Percentiles rank a stretch among this genome's conserved stretches.
These are phyloP conservation scores for Colletotrichum sp. DNA, from an alignment of 2,329 filamentous ascomycete genomes.

Conservation along the genomic window DNA sequence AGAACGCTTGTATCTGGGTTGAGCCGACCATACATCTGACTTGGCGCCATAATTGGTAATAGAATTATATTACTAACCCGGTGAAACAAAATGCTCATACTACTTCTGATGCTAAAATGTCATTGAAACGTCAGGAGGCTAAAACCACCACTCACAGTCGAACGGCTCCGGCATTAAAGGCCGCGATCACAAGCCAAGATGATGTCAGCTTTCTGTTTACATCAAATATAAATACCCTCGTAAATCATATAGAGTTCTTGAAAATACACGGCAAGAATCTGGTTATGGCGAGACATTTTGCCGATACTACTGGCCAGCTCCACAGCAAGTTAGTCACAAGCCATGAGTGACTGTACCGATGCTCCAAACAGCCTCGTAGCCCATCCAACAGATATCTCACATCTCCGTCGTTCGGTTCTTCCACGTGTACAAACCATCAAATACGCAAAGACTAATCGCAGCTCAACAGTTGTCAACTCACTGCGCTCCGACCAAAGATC, in stretches of 20 bases:
- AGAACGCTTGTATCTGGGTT: neutral
- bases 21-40: neutral
- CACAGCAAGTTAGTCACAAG: neutral
- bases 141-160: neutral
- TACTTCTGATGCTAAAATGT: neutral
- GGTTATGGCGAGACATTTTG: too few relatives aligned
- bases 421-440: neutral
- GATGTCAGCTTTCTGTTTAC: neutral
- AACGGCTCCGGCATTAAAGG: neutral
- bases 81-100: neutral
- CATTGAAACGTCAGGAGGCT: neutral
- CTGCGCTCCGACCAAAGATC: neutral
- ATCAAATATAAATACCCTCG: neutral
- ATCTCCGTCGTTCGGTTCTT: neutral
- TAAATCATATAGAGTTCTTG: neutral
- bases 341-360: neutral
- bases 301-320: too few relatives aligned
- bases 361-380: neutral
- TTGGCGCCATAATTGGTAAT: neutral
- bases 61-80: neutral
- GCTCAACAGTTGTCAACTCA: neutral
- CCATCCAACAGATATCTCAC: neutral
- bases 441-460: neutral
- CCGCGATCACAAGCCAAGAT: neutral
- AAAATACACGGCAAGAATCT: too few relatives aligned